Evolutionary conservation across 1,284 basidiomycete species (phyloP).

Genomic region (Vanrija sp.): DNA sequence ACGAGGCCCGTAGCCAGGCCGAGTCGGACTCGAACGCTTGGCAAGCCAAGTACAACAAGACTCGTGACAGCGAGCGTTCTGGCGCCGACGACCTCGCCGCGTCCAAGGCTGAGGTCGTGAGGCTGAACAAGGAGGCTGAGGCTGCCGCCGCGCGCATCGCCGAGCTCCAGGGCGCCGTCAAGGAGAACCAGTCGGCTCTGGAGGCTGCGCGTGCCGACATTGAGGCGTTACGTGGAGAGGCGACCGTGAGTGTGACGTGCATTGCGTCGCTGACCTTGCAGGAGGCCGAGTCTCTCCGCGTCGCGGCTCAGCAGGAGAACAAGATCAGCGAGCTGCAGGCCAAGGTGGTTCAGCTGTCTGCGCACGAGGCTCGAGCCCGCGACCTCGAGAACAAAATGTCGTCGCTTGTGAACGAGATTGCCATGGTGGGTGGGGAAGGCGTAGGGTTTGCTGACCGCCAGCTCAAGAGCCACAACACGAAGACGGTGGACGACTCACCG

Average conservation of each 20-base stretch:
- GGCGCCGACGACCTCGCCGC: slow-evolving; percentile 64
- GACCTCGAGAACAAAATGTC: slow-evolving; percentile 28
- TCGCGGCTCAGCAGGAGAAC: slow-evolving; percentile 22
- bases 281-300: slow-evolving; percentile 46
- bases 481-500: background rate
- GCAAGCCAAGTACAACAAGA: slow-evolving; percentile 63
- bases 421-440: slow-evolving; percentile 19
- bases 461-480: slow-evolving; percentile 2
- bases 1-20: slow-evolving; percentile 66
- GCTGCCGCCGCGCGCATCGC: slow-evolving; percentile 62
- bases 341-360: slow-evolving; percentile 4
- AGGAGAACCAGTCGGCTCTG: slow-evolving; percentile 80
- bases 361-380: slow-evolving; percentile 1
- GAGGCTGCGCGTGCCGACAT: slow-evolving; percentile 91
- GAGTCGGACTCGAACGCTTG: slow-evolving; percentile 69
- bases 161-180: slow-evolving; percentile 81
- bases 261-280: too few species aligned
- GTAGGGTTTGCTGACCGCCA: background rate
- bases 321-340: slow-evolving; percentile 28
- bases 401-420: slow-evolving; percentile 31
- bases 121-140: slow-evolving; percentile 62
- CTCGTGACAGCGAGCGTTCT: slow-evolving; percentile 72
- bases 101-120: slow-evolving; percentile 60
- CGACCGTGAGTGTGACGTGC: slow-evolving; percentile 40
- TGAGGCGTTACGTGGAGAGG: slow-evolving; percentile 72